Base-by-base conservation (phyloP, 2,329 filamentous ascomycete species). In the Akanthomyces uredinophilus region DNA sequence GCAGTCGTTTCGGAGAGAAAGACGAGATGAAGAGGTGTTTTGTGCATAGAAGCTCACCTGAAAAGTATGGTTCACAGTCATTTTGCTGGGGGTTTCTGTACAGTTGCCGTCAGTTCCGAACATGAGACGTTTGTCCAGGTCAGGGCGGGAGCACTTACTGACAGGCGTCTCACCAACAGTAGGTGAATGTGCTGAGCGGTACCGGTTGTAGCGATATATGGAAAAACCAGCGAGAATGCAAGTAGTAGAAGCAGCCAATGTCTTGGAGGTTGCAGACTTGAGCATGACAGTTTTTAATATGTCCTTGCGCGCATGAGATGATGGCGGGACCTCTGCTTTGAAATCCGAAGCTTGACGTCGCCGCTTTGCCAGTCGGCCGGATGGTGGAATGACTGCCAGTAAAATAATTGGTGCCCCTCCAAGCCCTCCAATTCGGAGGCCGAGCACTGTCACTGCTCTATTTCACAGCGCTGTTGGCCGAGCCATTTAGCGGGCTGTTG, bases 11-110 rank as follows among this genome's bases (percentile, higher is more conserved):
- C n/a, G 22, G 27, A 32, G 16, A 20, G 32, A 43, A 24, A 7
- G 14, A 56, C 41, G 47, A 49, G 32, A 35, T 18, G 5, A 43
- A n/a, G 14, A n/a, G 11, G n/a, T 32, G 27, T 7, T 7, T 18
- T 43, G 24, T 43, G 29, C 14, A 51, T 3, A 16, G 16, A 39
- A 52, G n/a, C 43, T 66, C 69, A 81, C 79, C 75, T 79, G 77
- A 63, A 81, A 82, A 59, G 77, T 75, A 67, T 78, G 75, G 47
- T 74, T 74, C 54, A 75, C 74, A 39, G 78, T 72, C 79, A 81
- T 81, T 59, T 70, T 78, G 69, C 51, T 66, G 54, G 32, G 32
- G 2, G 32, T 8, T 55, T 49, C 50, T 61, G 46, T 43, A 10
- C 13, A 24, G n/a, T 55, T 5, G 18, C 51, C 24, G 52, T 54